Percentiles rank a stretch among this genome's conserved stretches.
Evolutionary conservation across 495 filamentous ascomycete species (phyloP).

Genomic region (Lepidopterella palustris): DNA sequence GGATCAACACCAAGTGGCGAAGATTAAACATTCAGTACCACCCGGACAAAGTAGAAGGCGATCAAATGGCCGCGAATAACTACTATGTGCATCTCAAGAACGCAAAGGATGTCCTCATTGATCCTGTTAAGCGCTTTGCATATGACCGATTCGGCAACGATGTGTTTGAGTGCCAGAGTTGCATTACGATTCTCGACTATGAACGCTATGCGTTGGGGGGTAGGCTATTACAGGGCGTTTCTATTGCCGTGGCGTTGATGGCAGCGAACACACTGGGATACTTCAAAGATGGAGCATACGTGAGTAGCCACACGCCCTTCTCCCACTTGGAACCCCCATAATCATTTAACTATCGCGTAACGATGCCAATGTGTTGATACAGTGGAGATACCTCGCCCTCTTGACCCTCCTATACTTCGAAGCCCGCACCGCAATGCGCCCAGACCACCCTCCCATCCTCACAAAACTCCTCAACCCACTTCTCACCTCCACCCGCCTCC

Average conservation of each 20-base stretch:
- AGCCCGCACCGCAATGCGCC: slow-evolving; percentile 62
- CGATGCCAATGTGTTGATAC: too few species aligned
- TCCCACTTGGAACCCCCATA: too few species aligned
- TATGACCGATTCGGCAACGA: slow-evolving; percentile 89
- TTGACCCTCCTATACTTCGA: slow-evolving; percentile 65
- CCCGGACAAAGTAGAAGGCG: slow-evolving; percentile 69
- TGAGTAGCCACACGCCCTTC: too few species aligned
- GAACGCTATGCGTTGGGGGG: slow-evolving; percentile 56
- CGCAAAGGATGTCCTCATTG: slow-evolving; percentile 74
- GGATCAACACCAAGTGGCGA: slow-evolving; percentile 78
- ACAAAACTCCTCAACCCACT: slow-evolving; percentile 58
- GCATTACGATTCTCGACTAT: slow-evolving; percentile 67
- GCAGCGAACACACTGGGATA: slow-evolving; percentile 61
- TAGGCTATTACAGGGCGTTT: slow-evolving; percentile 58
- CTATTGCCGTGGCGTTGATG: slow-evolving; percentile 55
- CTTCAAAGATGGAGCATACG: slow-evolving; percentile 72
- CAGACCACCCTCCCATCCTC: slow-evolving; percentile 50
- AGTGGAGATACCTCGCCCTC: slow-evolving; percentile 85
- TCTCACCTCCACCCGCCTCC: slow-evolving; percentile 43
- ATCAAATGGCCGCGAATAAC: slow-evolving; percentile 41
- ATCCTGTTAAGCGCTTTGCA: slow-evolving; percentile 76
- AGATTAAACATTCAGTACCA: slow-evolving; percentile 79
- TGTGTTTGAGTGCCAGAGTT: slow-evolving; percentile 56
- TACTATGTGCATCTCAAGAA: slow-evolving; percentile 77
- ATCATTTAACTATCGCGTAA: too few species aligned